Base-by-base conservation (phyloP, 2,329 filamentous ascomycete species). In the Metarhizium sp. region DNA sequence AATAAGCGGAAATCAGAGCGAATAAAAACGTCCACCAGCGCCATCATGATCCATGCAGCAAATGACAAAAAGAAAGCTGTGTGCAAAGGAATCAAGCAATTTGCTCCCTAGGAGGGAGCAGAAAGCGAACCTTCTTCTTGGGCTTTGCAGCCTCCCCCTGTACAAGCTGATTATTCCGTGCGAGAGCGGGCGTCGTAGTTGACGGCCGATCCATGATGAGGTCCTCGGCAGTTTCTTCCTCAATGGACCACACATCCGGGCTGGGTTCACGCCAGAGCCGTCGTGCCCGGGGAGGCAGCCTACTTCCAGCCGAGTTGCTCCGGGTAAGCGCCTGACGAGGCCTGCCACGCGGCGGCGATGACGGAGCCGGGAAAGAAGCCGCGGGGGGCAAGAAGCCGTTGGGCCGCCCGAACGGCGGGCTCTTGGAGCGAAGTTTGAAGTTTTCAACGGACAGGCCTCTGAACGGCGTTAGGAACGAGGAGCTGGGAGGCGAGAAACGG, bases 171-270 rank as follows among this genome's bases (percentile, higher is more conserved):
- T 64, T 59, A 29, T 59, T 56, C 38, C 55, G 59, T 60, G 8
- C 63, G 58, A 14, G 62, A 61, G 30, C 69, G 64, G 51, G 67
- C 64, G 53, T 66, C 60, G 38, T 68, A 61, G 59, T 69, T 70
- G 68, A 71, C 63, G 70, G 25, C 25, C 25, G 66, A 63, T 77
- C 74, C 67, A 73, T 68, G 20, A 73, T 66, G 29, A 75, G 65
- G 61, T 80, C 77, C 62, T 78, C 77, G 67, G 81, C 79, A 1
- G 76, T 76, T 68, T 82, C 79, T 64, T 83, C 80, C 66, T 80
- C 76, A 55, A 83, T 83, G 34, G 77, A 77, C 75, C 79, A 83
- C 3, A 83, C 80, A 53, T 82, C 79, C 0, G 79, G 79, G 62
- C 79, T 82, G 6, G 80, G 80, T 67, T 80, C 75, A 42, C 79